Evolutionary conservation across 2,329 filamentous ascomycete species (phyloP), one percentile per base, ranked within the genome.

Genomic region (Trichothecium roseum): DNA sequence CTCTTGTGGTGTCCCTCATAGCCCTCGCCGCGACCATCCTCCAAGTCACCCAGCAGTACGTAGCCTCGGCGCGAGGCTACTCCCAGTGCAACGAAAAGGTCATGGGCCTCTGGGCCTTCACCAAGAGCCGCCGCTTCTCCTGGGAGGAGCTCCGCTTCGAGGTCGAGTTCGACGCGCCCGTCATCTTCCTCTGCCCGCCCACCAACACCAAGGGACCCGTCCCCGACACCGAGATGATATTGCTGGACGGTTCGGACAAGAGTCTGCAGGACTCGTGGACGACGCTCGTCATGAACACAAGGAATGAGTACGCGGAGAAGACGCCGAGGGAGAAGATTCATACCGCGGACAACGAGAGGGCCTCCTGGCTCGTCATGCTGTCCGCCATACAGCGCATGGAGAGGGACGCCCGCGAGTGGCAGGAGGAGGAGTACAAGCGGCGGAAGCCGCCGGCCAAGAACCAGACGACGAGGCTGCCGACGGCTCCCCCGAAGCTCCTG

Each of bases 331-430:
- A 59, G 40, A 47, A 53, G 34, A 57, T 74, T 1, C 68, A 71
- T 41, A 75, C 71, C 3, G 67, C 69, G 5, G 68, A 74, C 43
- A 72, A 72, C 37, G 71, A 74, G 45, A 53, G 62, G n/a, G 67
- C 67, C 3, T 71, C 69, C 1, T 74, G 71, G 71, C 56, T 69
- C 4, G 57, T 59, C 6, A 50, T 75, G 9, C 55, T 74, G n/a
- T 61, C 60, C 4, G 59, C 64, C 9, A 45, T 73, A 0, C 69
- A 74, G 37, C 47, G 49, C 13, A 69, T 72, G 60, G 71, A 74
- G 45, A 37, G 44, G 1, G 53, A 62, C 13, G 73, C 69, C 4
- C 45, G 52, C n/a, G 40, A 49, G 3, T 74, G 71, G 71, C 62
- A 68, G 38, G 16, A 46, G 6, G 18, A 37, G 0, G 57, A 64